phyloP scores from a whole-genome alignment of 2,329 filamentous ascomycete species.

The Exophiala sp. region DNA sequence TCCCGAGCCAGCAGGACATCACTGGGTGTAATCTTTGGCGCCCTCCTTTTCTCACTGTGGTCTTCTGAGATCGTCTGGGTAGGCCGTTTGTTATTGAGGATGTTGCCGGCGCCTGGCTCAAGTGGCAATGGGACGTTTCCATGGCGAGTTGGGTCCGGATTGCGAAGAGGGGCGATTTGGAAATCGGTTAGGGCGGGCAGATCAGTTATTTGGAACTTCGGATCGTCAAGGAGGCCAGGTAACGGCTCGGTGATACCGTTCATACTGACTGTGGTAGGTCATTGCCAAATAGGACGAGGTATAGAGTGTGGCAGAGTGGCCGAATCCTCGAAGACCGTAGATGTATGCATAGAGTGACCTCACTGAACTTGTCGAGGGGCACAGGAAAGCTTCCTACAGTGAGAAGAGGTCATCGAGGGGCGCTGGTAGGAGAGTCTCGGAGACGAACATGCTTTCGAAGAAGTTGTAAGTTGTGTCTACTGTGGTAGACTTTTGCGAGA shows the following conservation, averaged over 20 bases:
- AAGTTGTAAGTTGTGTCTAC: no score
- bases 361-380: not conserved
- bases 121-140: constrained; percentile 41
- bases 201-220: constrained; percentile 37
- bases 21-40: constrained; percentile 24
- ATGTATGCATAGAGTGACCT: not conserved
- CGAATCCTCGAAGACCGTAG: not conserved
- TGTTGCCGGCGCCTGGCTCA: constrained; percentile 38
- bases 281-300: constrained; percentile 12
- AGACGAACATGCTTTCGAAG: no score
- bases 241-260: constrained; percentile 29
- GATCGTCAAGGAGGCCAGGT: constrained; percentile 38
- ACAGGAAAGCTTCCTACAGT: not conserved
- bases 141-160: constrained; percentile 40
- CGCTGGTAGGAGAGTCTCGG: no score
- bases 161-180: constrained; percentile 45
- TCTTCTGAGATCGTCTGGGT: constrained; percentile 10
- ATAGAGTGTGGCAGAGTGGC: not conserved
- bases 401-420: not conserved
- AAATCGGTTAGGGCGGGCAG: constrained; percentile 39
- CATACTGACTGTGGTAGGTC: constrained; percentile 24
- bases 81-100: constrained; percentile 33
- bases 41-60: constrained; percentile 15
- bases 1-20: constrained; percentile 27
- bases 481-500: no score